phyloP scores from a whole-genome alignment of 495 filamentous ascomycete genomes.

The Niebla homalea region DNA sequence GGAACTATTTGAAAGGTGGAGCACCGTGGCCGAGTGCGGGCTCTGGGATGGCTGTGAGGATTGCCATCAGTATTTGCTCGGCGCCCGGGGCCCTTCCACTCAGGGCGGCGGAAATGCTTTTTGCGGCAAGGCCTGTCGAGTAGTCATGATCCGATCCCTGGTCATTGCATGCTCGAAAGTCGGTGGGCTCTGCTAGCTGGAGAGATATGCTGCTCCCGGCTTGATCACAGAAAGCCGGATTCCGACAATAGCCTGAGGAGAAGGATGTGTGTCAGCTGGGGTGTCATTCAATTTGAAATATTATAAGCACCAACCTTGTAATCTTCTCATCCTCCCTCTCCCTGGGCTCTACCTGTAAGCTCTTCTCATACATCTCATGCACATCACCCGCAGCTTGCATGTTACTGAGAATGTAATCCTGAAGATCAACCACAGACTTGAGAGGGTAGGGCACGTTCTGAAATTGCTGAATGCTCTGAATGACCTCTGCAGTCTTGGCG shows the following conservation, averaged over 20 bases:
- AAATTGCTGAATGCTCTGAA: slow-evolving; percentile 95
- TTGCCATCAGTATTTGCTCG: no score
- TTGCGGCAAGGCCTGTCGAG: no score
- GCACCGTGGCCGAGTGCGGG: no score
- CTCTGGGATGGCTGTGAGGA: no score
- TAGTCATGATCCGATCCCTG: no score
- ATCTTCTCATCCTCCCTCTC: slow-evolving; percentile 95
- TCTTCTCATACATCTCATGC: slow-evolving; percentile 98
- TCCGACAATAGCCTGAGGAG: slow-evolving; percentile 53
- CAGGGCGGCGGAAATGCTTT: no score
- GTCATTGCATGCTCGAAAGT: no score
- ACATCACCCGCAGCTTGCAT: slow-evolving; percentile 90
- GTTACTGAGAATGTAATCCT: slow-evolving; percentile 92
- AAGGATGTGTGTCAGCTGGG: slow-evolving; percentile 8
- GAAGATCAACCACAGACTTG: slow-evolving; percentile 76
- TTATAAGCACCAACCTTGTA: slow-evolving; percentile 45
- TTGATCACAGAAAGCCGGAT: slow-evolving; percentile 55
- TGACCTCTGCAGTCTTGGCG: slow-evolving; percentile 93
- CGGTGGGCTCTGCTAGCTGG: no score
- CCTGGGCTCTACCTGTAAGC: slow-evolving; percentile 79
- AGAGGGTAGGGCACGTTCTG: slow-evolving; percentile 91
- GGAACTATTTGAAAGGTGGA: no score
- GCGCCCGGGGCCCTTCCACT: no score
- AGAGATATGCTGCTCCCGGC: no score
- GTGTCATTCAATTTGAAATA: slow-evolving; percentile 5